Evolutionary conservation across 2,329 filamentous ascomycete species (phyloP).

Genomic region (Epicoccum nigrum): DNA sequence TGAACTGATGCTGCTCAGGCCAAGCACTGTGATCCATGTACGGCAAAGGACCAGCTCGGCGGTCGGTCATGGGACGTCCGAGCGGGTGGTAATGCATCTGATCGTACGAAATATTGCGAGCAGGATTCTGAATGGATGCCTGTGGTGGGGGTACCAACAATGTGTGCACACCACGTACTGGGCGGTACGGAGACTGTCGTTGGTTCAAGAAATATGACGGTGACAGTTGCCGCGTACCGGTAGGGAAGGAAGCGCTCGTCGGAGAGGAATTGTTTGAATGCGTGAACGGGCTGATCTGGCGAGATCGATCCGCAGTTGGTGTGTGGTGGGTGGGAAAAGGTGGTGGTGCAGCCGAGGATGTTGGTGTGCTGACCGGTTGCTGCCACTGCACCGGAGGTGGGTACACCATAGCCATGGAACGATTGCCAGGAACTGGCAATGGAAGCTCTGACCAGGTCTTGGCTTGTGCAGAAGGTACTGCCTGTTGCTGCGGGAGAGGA

Average conservation of each 20-base stretch:
- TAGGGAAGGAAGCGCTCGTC: constrained; percentile 67
- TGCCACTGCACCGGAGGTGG: constrained; percentile 62
- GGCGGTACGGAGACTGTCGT: constrained; percentile 89
- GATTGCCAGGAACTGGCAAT: constrained; percentile 61
- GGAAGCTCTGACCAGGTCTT: constrained; percentile 54
- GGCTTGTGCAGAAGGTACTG: constrained; percentile 35
- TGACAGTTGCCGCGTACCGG: constrained; percentile 76
- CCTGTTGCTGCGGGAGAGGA: constrained; percentile 54
- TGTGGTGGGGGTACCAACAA: constrained; percentile 88
- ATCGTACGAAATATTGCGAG: constrained; percentile 51
- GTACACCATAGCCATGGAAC: constrained; percentile 81
- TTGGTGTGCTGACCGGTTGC: constrained; percentile 50
- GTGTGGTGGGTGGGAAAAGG: constrained; percentile 37
- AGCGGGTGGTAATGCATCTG: constrained; percentile 60
- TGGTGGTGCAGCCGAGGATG: constrained; percentile 36
- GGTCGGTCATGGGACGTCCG: constrained; percentile 54
- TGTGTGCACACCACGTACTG: constrained; percentile 86
- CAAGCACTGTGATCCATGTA: constrained; percentile 50
- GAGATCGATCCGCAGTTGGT: constrained; percentile 46
- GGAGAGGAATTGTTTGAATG: constrained; percentile 69
- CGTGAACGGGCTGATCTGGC: constrained; percentile 59
- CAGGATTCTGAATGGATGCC: constrained; percentile 69
- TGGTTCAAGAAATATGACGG: constrained; percentile 88
- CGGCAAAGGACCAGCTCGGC: constrained; percentile 53
- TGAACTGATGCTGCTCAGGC: constrained; percentile 47